Percentiles rank a stretch among this genome's conserved stretches.
Evolutionary conservation across 345 rosid genomes (phyloP).

Genomic region (Zanthoxylum bungeanum): DNA sequence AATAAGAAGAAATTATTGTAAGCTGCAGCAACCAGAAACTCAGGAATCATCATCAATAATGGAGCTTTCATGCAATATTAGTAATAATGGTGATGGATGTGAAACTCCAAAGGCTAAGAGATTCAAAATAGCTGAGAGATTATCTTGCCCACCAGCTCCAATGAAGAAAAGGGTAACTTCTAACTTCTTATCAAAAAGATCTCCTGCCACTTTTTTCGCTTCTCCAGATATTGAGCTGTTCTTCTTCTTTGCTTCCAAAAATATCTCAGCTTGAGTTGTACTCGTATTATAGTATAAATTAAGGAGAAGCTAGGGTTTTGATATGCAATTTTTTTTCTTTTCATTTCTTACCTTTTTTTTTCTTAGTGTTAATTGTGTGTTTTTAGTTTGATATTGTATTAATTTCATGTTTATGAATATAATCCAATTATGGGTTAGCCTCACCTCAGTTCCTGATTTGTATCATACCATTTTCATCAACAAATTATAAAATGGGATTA

Average conservation of each 20-base stretch:
- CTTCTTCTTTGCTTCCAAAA: slow-evolving; percentile 31
- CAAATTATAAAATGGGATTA: not conserved
- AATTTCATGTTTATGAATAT: not conserved
- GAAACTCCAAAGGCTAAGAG: slow-evolving; percentile 30
- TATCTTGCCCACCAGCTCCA: slow-evolving; percentile 40
- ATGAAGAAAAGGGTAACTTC: slow-evolving; percentile 32
- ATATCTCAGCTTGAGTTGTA: not conserved
- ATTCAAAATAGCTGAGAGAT: slow-evolving; percentile 25
- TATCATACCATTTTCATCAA: not conserved
- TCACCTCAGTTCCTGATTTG: not conserved
- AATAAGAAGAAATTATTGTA: not conserved
- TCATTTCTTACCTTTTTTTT: too few species aligned
- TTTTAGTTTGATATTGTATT: not conserved
- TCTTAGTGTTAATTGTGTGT: not conserved
- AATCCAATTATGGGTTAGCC: not conserved
- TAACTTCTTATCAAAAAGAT: slow-evolving; percentile 4
- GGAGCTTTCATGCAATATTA: not conserved
- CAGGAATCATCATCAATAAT: not conserved
- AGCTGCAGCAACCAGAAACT: slow-evolving; percentile 4
- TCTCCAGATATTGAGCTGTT: slow-evolving; percentile 41
- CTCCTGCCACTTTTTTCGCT: slow-evolving; percentile 22
- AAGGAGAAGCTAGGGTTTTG: not conserved
- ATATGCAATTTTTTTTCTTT: not conserved
- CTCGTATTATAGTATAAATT: not conserved
- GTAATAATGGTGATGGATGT: slow-evolving; percentile 9